Evolutionary conservation across 2,329 filamentous ascomycete species (phyloP), one percentile per base, ranked within the genome.

Genomic region (Cladosporium velox): DNA sequence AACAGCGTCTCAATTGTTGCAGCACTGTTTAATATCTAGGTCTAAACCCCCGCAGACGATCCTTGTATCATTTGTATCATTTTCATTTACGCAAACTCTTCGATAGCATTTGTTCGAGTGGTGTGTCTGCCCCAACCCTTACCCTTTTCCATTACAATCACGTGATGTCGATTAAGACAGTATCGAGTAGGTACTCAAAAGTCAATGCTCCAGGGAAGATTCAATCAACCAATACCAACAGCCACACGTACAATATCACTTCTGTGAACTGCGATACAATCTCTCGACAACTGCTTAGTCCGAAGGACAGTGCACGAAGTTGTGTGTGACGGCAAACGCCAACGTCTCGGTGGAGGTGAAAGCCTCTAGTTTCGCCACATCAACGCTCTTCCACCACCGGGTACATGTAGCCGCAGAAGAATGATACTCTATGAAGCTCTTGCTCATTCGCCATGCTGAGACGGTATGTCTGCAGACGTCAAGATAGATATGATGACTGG

Each of bases 361-460:
- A 24, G 49, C 26, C 26, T 30, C 51, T 30, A 30, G 28, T 55
- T 55, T 55, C 52, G 52, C 52, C 52, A 55, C 52, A 34, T 30
- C 26, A 30, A n/a, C 26, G 18, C 7, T n/a, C 1, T 10, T 30
- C 12, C 26, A 7, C 52, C 8, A 34, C 7, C 15, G 8, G 11
- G n/a, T 34, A 30, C 28, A 55, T 7, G 41, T 11, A 47, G n/a
- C 41, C n/a, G 49, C 8, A 21, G 28, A n/a, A 34, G 28, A 34
- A 34, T 55, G 52, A 63, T 10, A 63, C n/a, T 12, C 28, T 21
- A 87, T 90, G 86, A 85, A 84, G 74, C 77, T 97, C 65, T 88
- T 93, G 73, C 84, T 97, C 72, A 87, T 96, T 73, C 89, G 93
- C 65, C 64, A 66, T 51, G 64, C 54, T 55, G 64, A 66, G 64